These are phyloP conservation scores for Chalciporus sp. DNA, from an alignment of 1,284 basidiomycete genomes.

Conservation along the genomic window DNA sequence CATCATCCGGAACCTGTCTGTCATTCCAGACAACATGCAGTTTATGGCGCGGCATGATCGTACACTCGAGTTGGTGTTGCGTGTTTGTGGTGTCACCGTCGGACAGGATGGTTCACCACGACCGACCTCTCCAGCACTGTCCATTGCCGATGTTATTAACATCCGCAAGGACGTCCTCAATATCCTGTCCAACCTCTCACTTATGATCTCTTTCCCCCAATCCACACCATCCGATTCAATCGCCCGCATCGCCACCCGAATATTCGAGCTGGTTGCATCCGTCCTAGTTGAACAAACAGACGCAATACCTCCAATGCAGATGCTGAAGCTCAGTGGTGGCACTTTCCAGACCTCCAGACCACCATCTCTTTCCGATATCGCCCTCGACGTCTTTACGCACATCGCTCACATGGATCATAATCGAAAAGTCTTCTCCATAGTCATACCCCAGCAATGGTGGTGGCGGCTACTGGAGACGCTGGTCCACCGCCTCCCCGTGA, in stretches of 20 bases:
- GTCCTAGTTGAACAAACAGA: slow-evolving; percentile 75
- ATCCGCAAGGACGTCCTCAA: slow-evolving; percentile 80
- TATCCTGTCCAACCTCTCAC: slow-evolving; percentile 70
- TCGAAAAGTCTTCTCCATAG: slow-evolving; percentile 68
- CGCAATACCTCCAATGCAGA: slow-evolving; percentile 62
- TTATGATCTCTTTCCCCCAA: slow-evolving; percentile 50
- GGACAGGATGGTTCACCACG: slow-evolving; percentile 43
- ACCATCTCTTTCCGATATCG: slow-evolving; percentile 69
- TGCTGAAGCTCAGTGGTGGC: slow-evolving; percentile 52
- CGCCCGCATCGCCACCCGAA: slow-evolving; percentile 50
- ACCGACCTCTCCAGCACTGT: slow-evolving; percentile 57
- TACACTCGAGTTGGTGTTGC: slow-evolving; percentile 68
- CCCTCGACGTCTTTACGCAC: slow-evolving; percentile 83
- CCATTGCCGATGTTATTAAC: slow-evolving; percentile 70
- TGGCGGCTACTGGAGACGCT: slow-evolving; percentile 70
- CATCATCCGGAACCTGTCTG: slow-evolving; percentile 86
- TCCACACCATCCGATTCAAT: slow-evolving; percentile 40
- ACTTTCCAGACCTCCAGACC: slow-evolving; percentile 49
- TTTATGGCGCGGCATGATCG: slow-evolving; percentile 70
- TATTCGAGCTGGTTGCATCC: slow-evolving; percentile 74
- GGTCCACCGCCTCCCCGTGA: slow-evolving; percentile 81
- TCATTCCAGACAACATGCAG: slow-evolving; percentile 70
- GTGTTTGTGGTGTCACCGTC: slow-evolving; percentile 55
- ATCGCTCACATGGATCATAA: slow-evolving; percentile 80
- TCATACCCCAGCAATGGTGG: slow-evolving; percentile 60